Base-by-base conservation (phyloP, 306 rosid species). In the Calophaca sinica region DNA sequence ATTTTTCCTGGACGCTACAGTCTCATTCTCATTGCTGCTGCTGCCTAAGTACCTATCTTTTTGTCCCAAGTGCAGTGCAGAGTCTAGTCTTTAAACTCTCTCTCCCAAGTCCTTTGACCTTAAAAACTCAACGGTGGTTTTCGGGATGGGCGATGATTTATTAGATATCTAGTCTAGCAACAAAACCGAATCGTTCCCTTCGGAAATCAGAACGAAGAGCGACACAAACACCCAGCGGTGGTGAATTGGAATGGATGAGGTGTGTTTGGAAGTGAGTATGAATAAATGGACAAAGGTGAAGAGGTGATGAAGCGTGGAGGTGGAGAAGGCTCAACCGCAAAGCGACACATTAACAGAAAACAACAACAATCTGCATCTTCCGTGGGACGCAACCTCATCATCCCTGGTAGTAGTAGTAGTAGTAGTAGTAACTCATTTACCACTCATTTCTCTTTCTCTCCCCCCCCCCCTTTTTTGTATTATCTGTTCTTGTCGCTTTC, bases 271-370 rank as follows among this genome's bases (percentile, higher is more conserved):
- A 28, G 42, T n/a, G 3, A 68, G 51, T 20, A 13, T 9, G 62
- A 41, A 20, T 20, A 20, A 63, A 86, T 79, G 89, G 86, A 84
- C 82, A 88, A 87, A 65, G 46, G 55, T 46, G 72, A 63, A 74
- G 84, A 76, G 71, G 82, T 48, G 77, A 79, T 75, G 77, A 76
- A 80, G 52, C 84, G 87, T 53, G 83, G 81, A 70, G 81, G 84
- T 65, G 81, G 80, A 81, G 54, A 76, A 79, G 82, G 75, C 13
- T 68, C 83, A 68, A 70, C 14, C 54, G 61, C 81, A 59, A 81
- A 35, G 28, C 74, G 80, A 62, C 76, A 70, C 68, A 62, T 7
- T 5, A 62, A 42, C 26, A 86, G 84, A 70, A 69, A 81, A 65
- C 75, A 69, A 48, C 62, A 54, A 68, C 75, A 36, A 48, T 60